Percentiles rank a stretch among this genome's conserved stretches.
Evolutionary conservation across 2,329 filamentous ascomycete species (phyloP).

Genomic region (Alternaria panax): DNA sequence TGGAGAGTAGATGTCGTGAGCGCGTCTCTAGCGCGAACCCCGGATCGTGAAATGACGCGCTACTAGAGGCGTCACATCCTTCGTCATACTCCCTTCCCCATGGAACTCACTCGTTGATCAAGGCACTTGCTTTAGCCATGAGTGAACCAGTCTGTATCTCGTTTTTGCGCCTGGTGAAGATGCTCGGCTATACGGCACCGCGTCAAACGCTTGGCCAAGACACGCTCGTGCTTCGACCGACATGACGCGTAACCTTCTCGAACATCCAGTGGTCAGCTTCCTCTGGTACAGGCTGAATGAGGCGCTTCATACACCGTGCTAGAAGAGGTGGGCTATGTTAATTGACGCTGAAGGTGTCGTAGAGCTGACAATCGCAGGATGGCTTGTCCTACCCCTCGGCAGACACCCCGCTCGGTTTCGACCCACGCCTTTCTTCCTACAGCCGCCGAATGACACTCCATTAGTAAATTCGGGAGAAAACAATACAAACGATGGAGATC

Average conservation of each 20-base stretch:
- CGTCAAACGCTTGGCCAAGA: conserved; percentile 28
- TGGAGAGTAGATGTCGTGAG: neutral
- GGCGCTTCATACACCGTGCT: conserved; percentile 29
- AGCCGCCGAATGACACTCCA: conserved; percentile 8
- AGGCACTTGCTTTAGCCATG: neutral
- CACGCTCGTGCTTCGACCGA: conserved; percentile 12
- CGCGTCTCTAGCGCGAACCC: neutral
- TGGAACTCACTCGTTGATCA: neutral
- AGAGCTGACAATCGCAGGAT: conserved; percentile 30
- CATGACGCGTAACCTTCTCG: neutral
- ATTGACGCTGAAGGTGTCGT: no score
- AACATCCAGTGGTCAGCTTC: neutral
- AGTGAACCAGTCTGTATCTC: no score
- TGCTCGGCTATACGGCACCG: conserved; percentile 12
- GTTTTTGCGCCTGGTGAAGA: neutral
- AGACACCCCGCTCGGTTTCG: conserved; percentile 28
- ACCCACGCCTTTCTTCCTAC: conserved; percentile 21
- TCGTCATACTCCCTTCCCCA: neutral
- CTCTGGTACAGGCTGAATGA: conserved; percentile 29
- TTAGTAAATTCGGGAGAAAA: neutral
- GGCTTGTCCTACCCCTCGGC: conserved; percentile 39
- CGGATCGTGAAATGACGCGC: neutral
- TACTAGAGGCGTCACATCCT: neutral
- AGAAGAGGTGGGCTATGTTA: conserved; percentile 26
- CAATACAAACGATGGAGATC: neutral